Evolutionary conservation across 495 filamentous ascomycete species (phyloP), one percentile per base, ranked within the genome.

Genomic region (Echria macrotheca): DNA sequence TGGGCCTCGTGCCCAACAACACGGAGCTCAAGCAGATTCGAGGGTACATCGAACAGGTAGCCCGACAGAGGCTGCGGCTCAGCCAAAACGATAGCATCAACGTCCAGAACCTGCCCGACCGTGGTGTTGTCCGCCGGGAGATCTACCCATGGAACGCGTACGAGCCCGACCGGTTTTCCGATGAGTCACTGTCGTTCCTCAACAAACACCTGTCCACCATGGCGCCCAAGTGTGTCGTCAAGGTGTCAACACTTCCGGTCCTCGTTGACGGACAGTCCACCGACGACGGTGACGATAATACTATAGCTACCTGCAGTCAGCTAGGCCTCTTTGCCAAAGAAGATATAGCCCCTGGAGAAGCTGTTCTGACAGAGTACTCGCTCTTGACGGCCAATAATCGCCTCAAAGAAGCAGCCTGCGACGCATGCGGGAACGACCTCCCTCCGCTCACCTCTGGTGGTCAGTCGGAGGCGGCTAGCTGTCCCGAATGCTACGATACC

Each of bases 71-170:
- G 47, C 42, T 78, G 26, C 70, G 70, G 29, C 62, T 42, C 28
- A 64, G 25, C 40, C 60, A 66, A 12, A 60, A 63, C 47, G 60
- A 64, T 5, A 55, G 74, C 26, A 70, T 81, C 41, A 64, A 79
- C 49, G 57, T 74, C 6, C 71, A 71, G 42, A 55, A 74, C 15
- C 70, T 96, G 23, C 83, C 83, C 5, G 85, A 91, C 23, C 78
- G 81, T 53, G 89, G 90, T 2, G 72, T 78, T 48, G 90, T 89
- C 31, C 83, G 90, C 19, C 75, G 93, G 14, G 86, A 97, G 59
- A 72, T 95, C 12, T 98, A 98, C 65, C 87, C 90, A 11, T 98
- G 93, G 93, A 97, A 97, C 62, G 59, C 71, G 17, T 75, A 93
- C 57, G 94, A 98, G 59, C 90, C 89, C 0, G 82, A 97, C 63